These are phyloP conservation scores for Phyllosticta citribraziliensis DNA, from an alignment of 2,329 filamentous ascomycete species.

Conservation along the genomic window DNA sequence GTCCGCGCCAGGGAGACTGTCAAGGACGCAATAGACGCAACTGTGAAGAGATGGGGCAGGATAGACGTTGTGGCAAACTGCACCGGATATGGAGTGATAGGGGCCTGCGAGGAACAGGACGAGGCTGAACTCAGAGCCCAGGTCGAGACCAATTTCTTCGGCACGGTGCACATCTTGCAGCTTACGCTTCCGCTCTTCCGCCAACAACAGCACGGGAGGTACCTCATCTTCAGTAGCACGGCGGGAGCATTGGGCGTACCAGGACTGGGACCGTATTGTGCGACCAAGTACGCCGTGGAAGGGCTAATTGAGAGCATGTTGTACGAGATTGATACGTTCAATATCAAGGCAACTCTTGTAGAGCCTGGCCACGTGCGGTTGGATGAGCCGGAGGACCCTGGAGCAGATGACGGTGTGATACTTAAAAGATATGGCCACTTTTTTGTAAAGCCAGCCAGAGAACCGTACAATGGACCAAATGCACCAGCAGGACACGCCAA, in stretches of 20 bases:
- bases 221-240: slow-evolving; percentile 90
- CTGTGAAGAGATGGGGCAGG: slow-evolving; percentile 62
- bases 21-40: slow-evolving; percentile 56
- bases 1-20: slow-evolving; percentile 77
- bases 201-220: slow-evolving; percentile 61
- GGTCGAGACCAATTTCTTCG: slow-evolving; percentile 97
- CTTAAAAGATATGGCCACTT: slow-evolving; percentile 87
- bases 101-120: slow-evolving; percentile 92
- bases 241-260: slow-evolving; percentile 89
- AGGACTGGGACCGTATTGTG: slow-evolving; percentile 86
- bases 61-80: slow-evolving; percentile 36
- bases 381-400: slow-evolving; percentile 60
- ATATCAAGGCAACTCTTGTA: slow-evolving; percentile 87
- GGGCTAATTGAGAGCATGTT: slow-evolving; percentile 93
- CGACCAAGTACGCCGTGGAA: slow-evolving; percentile 94
- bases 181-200: slow-evolving; percentile 81
- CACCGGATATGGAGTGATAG: slow-evolving; percentile 86
- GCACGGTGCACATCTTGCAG: slow-evolving; percentile 87
- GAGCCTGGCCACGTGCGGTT: slow-evolving; percentile 81
- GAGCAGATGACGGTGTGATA: slow-evolving; percentile 14
- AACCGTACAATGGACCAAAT: slow-evolving; percentile 67
- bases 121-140: slow-evolving; percentile 90
- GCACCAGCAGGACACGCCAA: slow-evolving; percentile 82
- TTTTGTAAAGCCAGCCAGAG: slow-evolving; percentile 69
- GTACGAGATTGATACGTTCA: slow-evolving; percentile 86